These are phyloP conservation scores for Eucalyptus curtisii DNA, from an alignment of 345 rosid genomes.

Conservation along the genomic window DNA sequence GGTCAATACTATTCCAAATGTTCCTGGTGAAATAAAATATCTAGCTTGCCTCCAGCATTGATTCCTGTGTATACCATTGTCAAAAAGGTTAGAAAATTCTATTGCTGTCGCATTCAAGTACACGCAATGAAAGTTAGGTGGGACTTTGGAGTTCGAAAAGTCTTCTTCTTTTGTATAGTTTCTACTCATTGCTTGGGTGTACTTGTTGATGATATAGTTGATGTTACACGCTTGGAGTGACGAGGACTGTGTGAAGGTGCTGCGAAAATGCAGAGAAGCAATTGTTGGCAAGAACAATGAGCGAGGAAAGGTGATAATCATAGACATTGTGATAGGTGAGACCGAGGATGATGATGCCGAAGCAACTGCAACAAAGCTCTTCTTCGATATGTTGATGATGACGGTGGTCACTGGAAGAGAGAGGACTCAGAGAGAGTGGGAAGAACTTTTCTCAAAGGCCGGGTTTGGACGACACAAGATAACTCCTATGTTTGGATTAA, in stretches of 20 bases:
- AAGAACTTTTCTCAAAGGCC: slow-evolving; percentile 11
- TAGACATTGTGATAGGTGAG: slow-evolving; percentile 5
- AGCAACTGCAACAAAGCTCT: slow-evolving; percentile 14
- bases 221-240: slow-evolving; percentile 26
- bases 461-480: slow-evolving; percentile 22
- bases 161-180: neutral
- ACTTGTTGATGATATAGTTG: neutral
- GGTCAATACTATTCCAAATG: neutral
- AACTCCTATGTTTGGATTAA: slow-evolving; percentile 12
- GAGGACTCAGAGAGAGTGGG: slow-evolving; percentile 21
- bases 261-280: slow-evolving; percentile 24
- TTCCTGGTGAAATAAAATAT: neutral
- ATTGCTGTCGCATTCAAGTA: neutral
- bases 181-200: neutral
- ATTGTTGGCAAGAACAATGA: neutral
- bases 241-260: slow-evolving; percentile 29
- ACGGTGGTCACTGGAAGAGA: slow-evolving; percentile 8
- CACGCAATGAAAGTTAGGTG: neutral
- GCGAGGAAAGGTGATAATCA: slow-evolving; percentile 2
- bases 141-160: neutral
- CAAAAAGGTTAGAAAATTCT: neutral
- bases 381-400: slow-evolving; percentile 31
- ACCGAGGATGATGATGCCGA: neutral
- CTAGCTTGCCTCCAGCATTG: neutral
- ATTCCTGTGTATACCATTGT: neutral